These are phyloP conservation scores for Ascochyta fabae DNA, from an alignment of 2,329 filamentous ascomycete genomes.

Conservation along the genomic window DNA sequence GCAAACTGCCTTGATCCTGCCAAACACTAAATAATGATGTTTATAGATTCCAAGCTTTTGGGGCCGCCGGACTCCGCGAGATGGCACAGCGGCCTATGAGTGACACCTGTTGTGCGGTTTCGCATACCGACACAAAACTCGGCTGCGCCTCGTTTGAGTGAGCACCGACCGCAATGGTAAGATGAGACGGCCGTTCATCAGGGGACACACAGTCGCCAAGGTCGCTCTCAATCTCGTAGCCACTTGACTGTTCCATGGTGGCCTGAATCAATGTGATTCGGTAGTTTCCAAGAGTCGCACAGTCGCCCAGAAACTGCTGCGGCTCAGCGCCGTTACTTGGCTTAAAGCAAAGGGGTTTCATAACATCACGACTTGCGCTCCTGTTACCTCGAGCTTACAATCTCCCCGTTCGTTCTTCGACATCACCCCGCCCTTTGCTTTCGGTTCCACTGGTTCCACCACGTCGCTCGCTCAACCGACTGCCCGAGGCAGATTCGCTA, in stretches of 20 bases:
- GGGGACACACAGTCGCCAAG: constrained; percentile 8
- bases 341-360: constrained; percentile 25
- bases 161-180: constrained; percentile 13
- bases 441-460: not conserved
- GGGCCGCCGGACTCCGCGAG: not conserved
- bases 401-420: constrained; percentile 6
- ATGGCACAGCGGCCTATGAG: not conserved
- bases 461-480: constrained; percentile 20
- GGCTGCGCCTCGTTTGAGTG: constrained; percentile 8
- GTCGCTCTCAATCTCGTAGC: constrained; percentile 4
- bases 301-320: constrained; percentile 26
- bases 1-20: constrained; percentile 1
- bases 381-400: not conserved
- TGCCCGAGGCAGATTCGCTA: constrained; percentile 16
- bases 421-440: not conserved
- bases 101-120: not conserved
- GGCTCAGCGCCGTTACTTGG: constrained; percentile 28
- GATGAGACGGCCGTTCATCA: constrained; percentile 18
- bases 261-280: constrained; percentile 4
- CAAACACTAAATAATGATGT: constrained; percentile 4
- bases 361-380: constrained; percentile 23
- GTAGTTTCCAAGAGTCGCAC: constrained; percentile 27
- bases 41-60: not conserved
- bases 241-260: constrained; percentile 9
- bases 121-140: not conserved